These are phyloP conservation scores for Tuber indicum DNA, from an alignment of 495 filamentous ascomycete species.

Conservation along the genomic window DNA sequence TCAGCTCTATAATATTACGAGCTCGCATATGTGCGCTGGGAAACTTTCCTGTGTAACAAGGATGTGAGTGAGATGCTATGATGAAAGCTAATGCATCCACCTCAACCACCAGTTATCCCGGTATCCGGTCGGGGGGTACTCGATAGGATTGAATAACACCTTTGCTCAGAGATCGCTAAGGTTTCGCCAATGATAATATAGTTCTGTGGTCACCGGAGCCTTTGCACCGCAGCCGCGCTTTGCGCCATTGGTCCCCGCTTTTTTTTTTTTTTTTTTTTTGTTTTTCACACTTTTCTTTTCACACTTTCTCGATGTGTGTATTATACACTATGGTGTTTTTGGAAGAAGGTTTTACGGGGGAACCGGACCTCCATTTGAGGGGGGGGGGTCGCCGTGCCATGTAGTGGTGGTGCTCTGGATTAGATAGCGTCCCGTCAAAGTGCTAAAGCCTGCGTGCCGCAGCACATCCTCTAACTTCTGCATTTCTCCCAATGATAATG, in stretches of 20 bases:
- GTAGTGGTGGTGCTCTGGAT: not conserved
- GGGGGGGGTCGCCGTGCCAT: not conserved
- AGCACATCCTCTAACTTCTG: not conserved
- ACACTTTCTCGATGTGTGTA: not conserved
- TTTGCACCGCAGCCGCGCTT: not conserved
- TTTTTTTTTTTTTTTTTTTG: not conserved
- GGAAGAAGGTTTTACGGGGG: not conserved
- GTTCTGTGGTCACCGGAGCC: not conserved
- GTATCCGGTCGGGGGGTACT: not conserved
- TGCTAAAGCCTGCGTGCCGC: not conserved
- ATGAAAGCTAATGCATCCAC: not conserved
- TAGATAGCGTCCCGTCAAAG: not conserved
- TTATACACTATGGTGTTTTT: not conserved
- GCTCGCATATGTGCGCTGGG: not conserved
- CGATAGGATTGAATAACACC: not conserved
- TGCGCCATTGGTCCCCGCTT: not conserved
- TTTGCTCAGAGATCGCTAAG: not conserved
- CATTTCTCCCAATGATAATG: not conserved
- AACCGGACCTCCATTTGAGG: not conserved
- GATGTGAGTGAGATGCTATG: not conserved
- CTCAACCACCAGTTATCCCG: not conserved
- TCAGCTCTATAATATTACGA: not conserved
- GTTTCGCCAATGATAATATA: not conserved
- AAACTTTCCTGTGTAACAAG: not conserved
- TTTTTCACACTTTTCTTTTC: not conserved